Evolutionary conservation across 2,329 filamentous ascomycete genomes (phyloP).

Genomic region (Pseudogymnoascus sp.): DNA sequence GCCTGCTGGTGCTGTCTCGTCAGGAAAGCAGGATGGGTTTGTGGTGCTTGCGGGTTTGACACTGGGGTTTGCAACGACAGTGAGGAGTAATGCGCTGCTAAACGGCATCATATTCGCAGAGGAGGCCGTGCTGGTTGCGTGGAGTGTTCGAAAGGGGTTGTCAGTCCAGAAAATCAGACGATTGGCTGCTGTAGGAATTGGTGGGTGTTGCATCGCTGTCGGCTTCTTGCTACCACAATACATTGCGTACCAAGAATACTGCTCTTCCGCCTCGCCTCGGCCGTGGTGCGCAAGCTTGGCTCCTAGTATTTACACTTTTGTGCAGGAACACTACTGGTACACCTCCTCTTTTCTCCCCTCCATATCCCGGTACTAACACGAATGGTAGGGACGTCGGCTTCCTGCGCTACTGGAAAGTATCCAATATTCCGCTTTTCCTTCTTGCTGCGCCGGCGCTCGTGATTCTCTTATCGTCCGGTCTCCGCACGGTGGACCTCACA

Average conservation of each 20-base stretch:
- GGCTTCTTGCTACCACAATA: conserved; percentile 68
- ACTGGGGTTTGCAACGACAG: conserved; percentile 65
- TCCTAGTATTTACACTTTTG: conserved; percentile 86
- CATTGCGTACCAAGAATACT: conserved; percentile 68
- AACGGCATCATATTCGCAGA: conserved; percentile 64
- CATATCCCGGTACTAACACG: background rate
- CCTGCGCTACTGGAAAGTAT: conserved; percentile 79
- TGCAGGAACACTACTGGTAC: conserved; percentile 86
- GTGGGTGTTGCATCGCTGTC: conserved; percentile 58
- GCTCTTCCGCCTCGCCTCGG: conserved; percentile 39
- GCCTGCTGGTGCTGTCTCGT: background rate
- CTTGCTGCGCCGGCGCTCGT: conserved; percentile 71
- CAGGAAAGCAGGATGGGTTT: conserved; percentile 36
- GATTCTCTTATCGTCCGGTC: conserved; percentile 57
- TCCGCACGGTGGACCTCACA: conserved; percentile 35
- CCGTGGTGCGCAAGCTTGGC: conserved; percentile 69
- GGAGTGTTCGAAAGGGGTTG: conserved; percentile 36
- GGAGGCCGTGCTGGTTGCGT: conserved; percentile 49
- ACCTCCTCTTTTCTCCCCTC: conserved; percentile 23
- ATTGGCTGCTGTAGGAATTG: conserved; percentile 52
- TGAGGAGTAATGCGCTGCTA: conserved; percentile 81
- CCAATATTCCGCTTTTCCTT: conserved; percentile 81
- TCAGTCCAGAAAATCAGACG: conserved; percentile 40
- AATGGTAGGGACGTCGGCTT: conserved; percentile 72
- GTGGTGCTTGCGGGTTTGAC: conserved; percentile 56